Base-by-base conservation (phyloP, 768 basidiomycete species). In the Ephemerocybe angulata region DNA sequence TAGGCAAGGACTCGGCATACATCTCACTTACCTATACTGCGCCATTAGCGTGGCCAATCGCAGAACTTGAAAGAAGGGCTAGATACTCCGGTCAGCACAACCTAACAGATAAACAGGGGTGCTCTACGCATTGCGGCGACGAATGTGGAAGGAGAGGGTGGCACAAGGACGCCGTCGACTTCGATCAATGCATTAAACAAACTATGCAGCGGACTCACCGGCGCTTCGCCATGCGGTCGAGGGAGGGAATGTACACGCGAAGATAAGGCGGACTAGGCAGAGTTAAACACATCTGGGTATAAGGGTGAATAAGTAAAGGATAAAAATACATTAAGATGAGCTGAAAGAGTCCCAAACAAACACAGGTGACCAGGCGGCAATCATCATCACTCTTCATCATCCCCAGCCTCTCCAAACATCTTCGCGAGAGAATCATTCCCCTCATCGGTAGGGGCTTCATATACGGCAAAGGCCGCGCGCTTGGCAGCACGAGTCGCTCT, bases 391-490 rank as follows among this genome's bases (percentile, higher is more conserved):
- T 50, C 48, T 31, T 50, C 48, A 19, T 50, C 47, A 12, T 49
- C 60, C 43, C 54, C 67, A 38, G 76, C 74, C 59, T 79, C 78
- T 2, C 83, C 85, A 67, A 88, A 73, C 71, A 91, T 80, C 64
- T 78, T 83, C 52, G 87, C 85, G 53, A 92, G 73, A 28, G 81
- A 76, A 62, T 90, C 86, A 38, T 84, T 86, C 25, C 81, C 85
- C 50, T 80, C 76, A 58, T 85, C 81, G 58, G 68, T 71, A 5
- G 85, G 81, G 1, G 83, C 82, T 59, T 89, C 81, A 59, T 85
- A 92, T 40, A 93, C 91, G 54, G 88, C 89, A 67, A 93, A 93
- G 30, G 81, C 84, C 10, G 82, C 78, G 19, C 31, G 28, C 31
- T 13, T 50, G 27, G 21, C 41, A n/a, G n/a, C n/a, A n/a, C n/a